These are phyloP conservation scores for Tuctoria greenei DNA, from an alignment of 176 grass and related monocot species.

Conservation along the genomic window DNA sequence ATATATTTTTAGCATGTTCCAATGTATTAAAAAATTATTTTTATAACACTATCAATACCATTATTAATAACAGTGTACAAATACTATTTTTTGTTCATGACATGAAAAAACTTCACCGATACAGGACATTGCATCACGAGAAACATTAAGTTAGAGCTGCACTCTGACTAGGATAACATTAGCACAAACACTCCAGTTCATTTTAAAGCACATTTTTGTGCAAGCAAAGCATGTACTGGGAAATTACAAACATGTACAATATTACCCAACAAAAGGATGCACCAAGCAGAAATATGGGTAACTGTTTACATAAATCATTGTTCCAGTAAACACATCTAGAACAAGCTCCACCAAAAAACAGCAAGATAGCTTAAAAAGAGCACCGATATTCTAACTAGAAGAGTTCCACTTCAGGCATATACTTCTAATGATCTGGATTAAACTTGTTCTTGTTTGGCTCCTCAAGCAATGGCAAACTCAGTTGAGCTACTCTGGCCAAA, in stretches of 20 bases:
- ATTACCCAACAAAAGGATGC: background rate
- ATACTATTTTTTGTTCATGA: no score
- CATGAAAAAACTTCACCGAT: no score
- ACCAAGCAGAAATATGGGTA: background rate
- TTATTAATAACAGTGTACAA: no score
- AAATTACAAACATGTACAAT: background rate
- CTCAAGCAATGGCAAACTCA: conserved; percentile 69
- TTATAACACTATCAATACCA: no score
- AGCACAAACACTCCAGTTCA: background rate
- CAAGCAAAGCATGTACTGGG: no score
- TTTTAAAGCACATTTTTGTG: background rate
- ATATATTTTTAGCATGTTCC: no score
- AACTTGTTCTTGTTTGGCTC: conserved; percentile 86
- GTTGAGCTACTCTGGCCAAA: conserved; percentile 67
- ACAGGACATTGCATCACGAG: no score
- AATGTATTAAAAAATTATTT: no score
- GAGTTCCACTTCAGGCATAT: conserved; percentile 79
- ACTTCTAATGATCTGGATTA: conserved; percentile 62
- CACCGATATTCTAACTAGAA: conserved; percentile 38
- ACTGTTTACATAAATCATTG: conserved; percentile 8
- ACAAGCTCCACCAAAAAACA: conserved; percentile 29
- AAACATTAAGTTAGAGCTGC: background rate
- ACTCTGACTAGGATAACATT: background rate
- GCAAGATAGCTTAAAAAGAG: background rate
- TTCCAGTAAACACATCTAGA: background rate